These are phyloP conservation scores for Entomophthora muscae DNA, from an alignment of 371 early-diverging fungal genomes.

Conservation along the genomic window DNA sequence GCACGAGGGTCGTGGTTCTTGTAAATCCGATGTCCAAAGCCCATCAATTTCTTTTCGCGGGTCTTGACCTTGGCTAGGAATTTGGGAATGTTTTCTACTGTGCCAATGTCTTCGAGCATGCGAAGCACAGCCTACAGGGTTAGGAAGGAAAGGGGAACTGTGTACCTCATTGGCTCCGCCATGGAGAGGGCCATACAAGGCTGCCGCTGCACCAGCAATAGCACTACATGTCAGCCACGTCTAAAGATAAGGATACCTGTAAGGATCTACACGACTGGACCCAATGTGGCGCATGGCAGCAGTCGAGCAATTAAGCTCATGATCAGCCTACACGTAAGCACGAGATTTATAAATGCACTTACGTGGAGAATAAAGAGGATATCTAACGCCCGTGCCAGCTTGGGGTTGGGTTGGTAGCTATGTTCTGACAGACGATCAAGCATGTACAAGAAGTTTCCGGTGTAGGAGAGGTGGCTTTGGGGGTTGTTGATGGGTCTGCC, in stretches of 20 bases:
- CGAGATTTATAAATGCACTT: conserved; percentile 15
- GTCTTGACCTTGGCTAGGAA: conserved; percentile 30
- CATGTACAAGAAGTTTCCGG: conserved; percentile 39
- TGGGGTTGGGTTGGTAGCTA: conserved; percentile 28
- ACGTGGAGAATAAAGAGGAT: conserved; percentile 37
- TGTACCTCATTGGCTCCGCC: conserved; percentile 28
- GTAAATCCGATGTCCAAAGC: conserved; percentile 36
- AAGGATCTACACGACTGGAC: conserved; percentile 33
- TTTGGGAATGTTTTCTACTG: conserved; percentile 21
- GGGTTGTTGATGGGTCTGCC: conserved; percentile 31
- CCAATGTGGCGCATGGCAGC: conserved; percentile 40
- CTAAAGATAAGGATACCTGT: conserved; percentile 17
- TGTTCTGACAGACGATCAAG: conserved; percentile 33
- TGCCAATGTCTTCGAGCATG: conserved; percentile 34
- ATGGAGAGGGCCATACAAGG: conserved; percentile 33
- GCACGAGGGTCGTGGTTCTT: conserved; percentile 33
- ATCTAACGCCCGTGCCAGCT: conserved; percentile 28
- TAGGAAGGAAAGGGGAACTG: conserved; percentile 14
- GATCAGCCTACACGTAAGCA: conserved; percentile 12
- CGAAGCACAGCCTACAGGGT: conserved; percentile 23
- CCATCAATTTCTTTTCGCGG: conserved; percentile 30
- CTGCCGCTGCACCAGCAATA: conserved; percentile 14
- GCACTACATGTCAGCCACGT: conserved; percentile 5
- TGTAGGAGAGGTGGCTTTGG: conserved; percentile 17
- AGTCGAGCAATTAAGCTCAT: conserved; percentile 33